Conservation (phyloP, 108 stramenopile genomes). For the Discostella pseudostelligera region DNA sequence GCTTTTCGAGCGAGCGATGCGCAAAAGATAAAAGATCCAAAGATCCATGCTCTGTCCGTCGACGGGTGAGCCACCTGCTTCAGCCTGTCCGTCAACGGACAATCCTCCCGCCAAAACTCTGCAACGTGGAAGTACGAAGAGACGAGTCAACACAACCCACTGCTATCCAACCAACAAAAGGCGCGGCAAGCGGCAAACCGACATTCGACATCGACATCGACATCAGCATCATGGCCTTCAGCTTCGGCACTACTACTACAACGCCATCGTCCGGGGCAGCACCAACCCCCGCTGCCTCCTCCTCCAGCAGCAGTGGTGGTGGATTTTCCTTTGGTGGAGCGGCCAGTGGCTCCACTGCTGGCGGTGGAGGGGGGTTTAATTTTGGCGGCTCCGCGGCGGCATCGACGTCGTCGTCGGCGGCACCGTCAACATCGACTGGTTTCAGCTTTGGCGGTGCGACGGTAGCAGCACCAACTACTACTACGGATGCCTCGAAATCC, state of each 20-base stretch:
- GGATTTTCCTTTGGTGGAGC: slow-evolving; percentile 15
- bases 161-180: too few relatives aligned
- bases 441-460: slow-evolving; percentile 27
- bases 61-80: too few relatives aligned
- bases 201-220: too few relatives aligned
- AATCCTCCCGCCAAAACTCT: too few relatives aligned
- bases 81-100: too few relatives aligned
- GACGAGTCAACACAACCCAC: too few relatives aligned
- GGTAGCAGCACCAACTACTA: slow-evolving; percentile 13
- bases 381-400: background rate
- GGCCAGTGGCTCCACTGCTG: slow-evolving; percentile 12
- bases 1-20: too few relatives aligned
- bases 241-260: background rate
- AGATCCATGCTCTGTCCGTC: too few relatives aligned
- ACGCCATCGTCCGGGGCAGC: background rate
- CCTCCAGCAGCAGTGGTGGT: slow-evolving; percentile 1
- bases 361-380: background rate
- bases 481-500: slow-evolving; percentile 13
- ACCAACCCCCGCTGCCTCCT: background rate
- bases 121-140: too few relatives aligned
- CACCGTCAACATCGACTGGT: slow-evolving; percentile 24
- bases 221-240: background rate
- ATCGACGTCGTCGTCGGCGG: slow-evolving; percentile 5
- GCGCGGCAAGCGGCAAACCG: too few relatives aligned
- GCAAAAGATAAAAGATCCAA: too few relatives aligned